Evolutionary conservation across 768 basidiomycete genomes (phyloP), one percentile per base, ranked within the genome.

Genomic region (Agrocybe pediades): DNA sequence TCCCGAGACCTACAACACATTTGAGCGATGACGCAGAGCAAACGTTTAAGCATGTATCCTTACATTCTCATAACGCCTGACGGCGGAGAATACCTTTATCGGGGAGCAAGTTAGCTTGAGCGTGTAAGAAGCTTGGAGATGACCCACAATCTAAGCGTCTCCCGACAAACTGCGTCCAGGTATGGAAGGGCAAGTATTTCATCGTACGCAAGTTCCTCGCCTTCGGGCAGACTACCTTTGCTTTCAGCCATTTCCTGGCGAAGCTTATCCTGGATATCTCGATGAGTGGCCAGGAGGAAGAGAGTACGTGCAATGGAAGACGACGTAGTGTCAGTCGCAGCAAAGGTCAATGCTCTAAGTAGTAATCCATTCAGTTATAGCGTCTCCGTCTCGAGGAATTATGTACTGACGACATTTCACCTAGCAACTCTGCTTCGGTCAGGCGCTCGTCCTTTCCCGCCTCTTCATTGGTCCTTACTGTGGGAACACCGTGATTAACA

Each of bases 321-420:
- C 0, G 76, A 74, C 0, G 76, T 77, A 2, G 76, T 78, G 52
- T 79, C 77, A 49, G 70, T 73, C 0, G 68, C 75, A 0, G 74
- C 75, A 49, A 76, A 72, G 17, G 72, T 67, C 6, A 79, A 59
- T 0, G 70, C 65, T 11, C 74, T 76, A 26, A 15, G 15, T 7
- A 30, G 29, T n/a, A n/a, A n/a, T n/a, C n/a, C n/a, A n/a, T n/a
- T n/a, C n/a, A n/a, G 15, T 30, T 30, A 30, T 30, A 30, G 29
- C 29, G 7, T 30, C 7, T 30, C 29, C 8, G 15, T 30, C n/a
- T n/a, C n/a, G n/a, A n/a, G n/a, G n/a, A n/a, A n/a, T n/a, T n/a
- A n/a, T n/a, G n/a, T 15, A 30, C 29, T 30, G 15, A 30, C 29
- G 29, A 30, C 29, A 30, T 30, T 30, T 30, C 8, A 7, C 29